Evolutionary conservation across 2,329 filamentous ascomycete species (phyloP).

Genomic region (Neophaeococcomyces aloes): DNA sequence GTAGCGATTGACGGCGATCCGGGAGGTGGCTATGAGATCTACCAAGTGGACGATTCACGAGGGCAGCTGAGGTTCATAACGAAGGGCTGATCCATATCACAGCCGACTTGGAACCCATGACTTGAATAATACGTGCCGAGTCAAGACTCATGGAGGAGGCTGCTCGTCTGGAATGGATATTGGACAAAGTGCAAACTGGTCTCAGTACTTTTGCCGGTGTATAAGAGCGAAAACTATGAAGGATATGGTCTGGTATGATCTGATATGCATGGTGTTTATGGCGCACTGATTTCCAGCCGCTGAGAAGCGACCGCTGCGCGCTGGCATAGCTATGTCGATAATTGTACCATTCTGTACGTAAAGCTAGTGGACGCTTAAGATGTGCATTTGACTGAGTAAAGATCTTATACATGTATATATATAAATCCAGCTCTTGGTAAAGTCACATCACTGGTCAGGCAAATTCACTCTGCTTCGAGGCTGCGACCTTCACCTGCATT

Average conservation of each 20-base stretch:
- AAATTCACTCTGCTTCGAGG: too few relatives aligned
- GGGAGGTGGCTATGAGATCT: too few relatives aligned
- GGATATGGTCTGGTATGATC: neutral
- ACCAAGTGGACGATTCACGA: too few relatives aligned
- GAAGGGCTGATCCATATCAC: neutral
- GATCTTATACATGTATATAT: neutral
- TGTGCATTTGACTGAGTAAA: neutral
- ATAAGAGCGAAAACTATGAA: neutral
- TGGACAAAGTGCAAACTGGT: neutral
- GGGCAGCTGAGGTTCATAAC: neutral
- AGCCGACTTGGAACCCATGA: neutral
- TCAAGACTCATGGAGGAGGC: neutral
- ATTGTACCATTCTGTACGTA: conserved; percentile 2
- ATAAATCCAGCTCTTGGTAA: too few relatives aligned
- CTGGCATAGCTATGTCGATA: conserved; percentile 2
- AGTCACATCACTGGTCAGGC: too few relatives aligned
- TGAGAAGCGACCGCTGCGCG: neutral
- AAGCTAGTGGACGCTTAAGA: neutral
- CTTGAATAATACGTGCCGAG: neutral
- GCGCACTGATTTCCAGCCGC: neutral
- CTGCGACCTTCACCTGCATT: too few relatives aligned
- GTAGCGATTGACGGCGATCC: neutral
- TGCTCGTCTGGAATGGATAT: neutral
- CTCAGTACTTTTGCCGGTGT: neutral
- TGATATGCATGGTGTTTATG: conserved; percentile 4